Evolutionary conservation across 1,284 basidiomycete genomes (phyloP).

Genomic region (Stereum hirsutum): DNA sequence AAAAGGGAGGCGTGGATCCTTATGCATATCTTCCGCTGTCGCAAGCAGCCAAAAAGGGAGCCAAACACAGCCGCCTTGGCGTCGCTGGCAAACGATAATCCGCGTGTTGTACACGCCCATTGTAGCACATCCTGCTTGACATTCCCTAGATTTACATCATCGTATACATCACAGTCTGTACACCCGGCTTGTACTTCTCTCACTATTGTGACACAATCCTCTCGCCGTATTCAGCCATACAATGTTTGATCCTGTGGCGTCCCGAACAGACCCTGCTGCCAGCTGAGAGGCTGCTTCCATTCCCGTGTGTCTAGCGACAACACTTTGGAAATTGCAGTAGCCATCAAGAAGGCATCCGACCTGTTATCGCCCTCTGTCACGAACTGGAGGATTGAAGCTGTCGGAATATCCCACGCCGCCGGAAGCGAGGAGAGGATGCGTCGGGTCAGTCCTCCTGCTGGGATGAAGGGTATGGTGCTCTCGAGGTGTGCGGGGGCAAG

Average conservation of each 20-base stretch:
- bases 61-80: conserved; percentile 18
- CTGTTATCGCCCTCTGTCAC: conserved; percentile 75
- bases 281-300: conserved; percentile 58
- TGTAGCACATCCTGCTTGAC: too few relatives aligned
- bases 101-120: too few relatives aligned
- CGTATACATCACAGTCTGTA: too few relatives aligned
- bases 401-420: conserved; percentile 45
- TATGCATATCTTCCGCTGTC: conserved; percentile 86
- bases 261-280: conserved; percentile 63
- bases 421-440: conserved; percentile 53
- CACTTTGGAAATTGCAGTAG: conserved; percentile 40
- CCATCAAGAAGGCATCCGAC: conserved; percentile 57
- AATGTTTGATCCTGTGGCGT: conserved; percentile 62
- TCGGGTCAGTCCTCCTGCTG: conserved; percentile 65
- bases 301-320: conserved; percentile 29
- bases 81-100: conserved; percentile 23
- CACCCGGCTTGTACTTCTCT: too few relatives aligned
- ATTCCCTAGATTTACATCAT: too few relatives aligned
- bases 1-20: conserved; percentile 80
- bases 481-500: conserved; percentile 21
- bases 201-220: too few relatives aligned
- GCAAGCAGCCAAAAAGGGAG: conserved; percentile 65
- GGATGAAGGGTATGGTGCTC: conserved; percentile 48
- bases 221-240: conserved; percentile 56
- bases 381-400: conserved; percentile 51